These are phyloP conservation scores for Penicillium griseofulvum DNA, from an alignment of 2,329 filamentous ascomycete genomes.

Conservation along the genomic window DNA sequence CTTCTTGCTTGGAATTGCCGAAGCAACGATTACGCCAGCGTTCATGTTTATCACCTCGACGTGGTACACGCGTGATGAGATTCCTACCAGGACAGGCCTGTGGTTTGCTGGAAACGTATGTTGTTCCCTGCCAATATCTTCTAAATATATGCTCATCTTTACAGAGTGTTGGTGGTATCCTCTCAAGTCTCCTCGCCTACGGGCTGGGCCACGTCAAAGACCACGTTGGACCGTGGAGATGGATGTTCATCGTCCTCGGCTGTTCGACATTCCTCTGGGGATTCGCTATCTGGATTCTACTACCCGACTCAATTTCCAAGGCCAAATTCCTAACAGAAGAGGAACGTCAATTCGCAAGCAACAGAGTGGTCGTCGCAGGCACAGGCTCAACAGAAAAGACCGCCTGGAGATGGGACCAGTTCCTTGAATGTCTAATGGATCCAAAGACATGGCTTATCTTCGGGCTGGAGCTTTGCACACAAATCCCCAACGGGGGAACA, in stretches of 20 bases:
- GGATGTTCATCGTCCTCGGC: slow-evolving; percentile 60
- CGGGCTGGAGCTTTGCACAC: slow-evolving; percentile 50
- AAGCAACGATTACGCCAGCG: slow-evolving; percentile 55
- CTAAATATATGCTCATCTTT: neutral
- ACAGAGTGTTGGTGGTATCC: slow-evolving; percentile 21
- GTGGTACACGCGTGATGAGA: slow-evolving; percentile 59
- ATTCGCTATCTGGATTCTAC: slow-evolving; percentile 47
- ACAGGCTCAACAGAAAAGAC: slow-evolving; percentile 52
- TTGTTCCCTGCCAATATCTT: neutral
- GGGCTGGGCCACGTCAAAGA: slow-evolving; percentile 54
- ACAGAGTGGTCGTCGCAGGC: slow-evolving; percentile 46
- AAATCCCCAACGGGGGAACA: slow-evolving; percentile 62
- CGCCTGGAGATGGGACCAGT: slow-evolving; percentile 53
- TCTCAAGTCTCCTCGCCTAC: slow-evolving; percentile 44
- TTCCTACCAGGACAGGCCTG: slow-evolving; percentile 54
- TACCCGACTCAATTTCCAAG: slow-evolving; percentile 55
- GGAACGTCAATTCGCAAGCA: slow-evolving; percentile 47
- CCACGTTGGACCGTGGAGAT: slow-evolving; percentile 32
- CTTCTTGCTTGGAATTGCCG: slow-evolving; percentile 55
- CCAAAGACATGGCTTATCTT: slow-evolving; percentile 62
- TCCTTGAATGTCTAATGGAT: slow-evolving; percentile 54
- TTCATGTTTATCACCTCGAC: slow-evolving; percentile 58
- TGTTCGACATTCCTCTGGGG: slow-evolving; percentile 52
- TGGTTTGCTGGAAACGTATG: slow-evolving; percentile 48
- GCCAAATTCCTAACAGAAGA: slow-evolving; percentile 58